These are phyloP conservation scores for Nannochloris sp. DNA, from an alignment of 139 green algal species.

Conservation along the genomic window DNA sequence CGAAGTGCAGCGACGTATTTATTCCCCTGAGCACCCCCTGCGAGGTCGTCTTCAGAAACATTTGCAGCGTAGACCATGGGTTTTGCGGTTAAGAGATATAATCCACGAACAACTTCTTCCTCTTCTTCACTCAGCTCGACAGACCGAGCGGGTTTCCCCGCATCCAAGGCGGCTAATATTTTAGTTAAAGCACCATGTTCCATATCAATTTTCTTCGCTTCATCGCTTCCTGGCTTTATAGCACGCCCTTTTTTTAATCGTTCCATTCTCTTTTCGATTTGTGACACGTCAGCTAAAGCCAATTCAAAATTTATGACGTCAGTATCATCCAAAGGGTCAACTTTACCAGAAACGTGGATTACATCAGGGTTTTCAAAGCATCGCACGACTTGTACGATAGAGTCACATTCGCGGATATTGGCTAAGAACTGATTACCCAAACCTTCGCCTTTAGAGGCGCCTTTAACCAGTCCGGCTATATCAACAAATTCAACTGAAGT, in stretches of 20 bases:
- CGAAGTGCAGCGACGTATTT: conserved; percentile 69
- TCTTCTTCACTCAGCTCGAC: conserved; percentile 73
- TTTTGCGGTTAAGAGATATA: conserved; percentile 83
- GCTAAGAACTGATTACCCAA: conserved; percentile 98
- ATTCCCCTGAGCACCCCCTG: conserved; percentile 65
- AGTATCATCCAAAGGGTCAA: conserved; percentile 56
- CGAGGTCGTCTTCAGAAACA: conserved; percentile 85
- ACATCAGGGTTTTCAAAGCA: conserved; percentile 96
- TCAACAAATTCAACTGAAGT: conserved; percentile 97
- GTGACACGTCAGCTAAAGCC: conserved; percentile 76
- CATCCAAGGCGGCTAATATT: conserved; percentile 52
- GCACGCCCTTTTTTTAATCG: conserved; percentile 69
- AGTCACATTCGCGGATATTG: conserved; percentile 93
- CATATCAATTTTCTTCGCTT: conserved; percentile 52
- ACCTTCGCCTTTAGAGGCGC: conserved; percentile 82
- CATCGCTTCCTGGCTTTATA: conserved; percentile 59
- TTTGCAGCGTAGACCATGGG: conserved; percentile 88
- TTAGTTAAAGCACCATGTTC: conserved; percentile 62
- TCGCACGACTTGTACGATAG: conserved; percentile 90
- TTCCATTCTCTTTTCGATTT: conserved; percentile 84
- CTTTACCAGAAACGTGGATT: conserved; percentile 83
- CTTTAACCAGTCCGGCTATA: conserved; percentile 93
- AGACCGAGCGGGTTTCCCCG: conserved; percentile 60
- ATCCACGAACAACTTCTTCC: conserved; percentile 38
- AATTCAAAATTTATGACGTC: conserved; percentile 97